Percentiles rank a stretch among this genome's conserved stretches.
These are phyloP conservation scores for Cynanchum wilfordii DNA, from an alignment of 257 asterid genomes.

Conservation along the genomic window DNA sequence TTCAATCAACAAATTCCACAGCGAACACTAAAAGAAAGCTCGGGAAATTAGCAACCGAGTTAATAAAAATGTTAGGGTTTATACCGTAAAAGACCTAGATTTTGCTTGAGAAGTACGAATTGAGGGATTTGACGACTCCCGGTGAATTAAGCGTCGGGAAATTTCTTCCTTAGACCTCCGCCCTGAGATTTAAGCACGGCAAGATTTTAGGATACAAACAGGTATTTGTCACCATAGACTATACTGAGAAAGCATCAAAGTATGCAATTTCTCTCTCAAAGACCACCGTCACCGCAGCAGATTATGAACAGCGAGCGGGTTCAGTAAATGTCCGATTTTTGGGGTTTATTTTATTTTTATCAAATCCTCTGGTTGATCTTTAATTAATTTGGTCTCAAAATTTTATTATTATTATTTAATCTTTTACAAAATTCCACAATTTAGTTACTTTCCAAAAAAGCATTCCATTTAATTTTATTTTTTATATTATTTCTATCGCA, in stretches of 20 bases:
- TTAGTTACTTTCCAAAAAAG: too few relatives aligned
- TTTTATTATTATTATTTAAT: too few relatives aligned
- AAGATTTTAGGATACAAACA: background rate
- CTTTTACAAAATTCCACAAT: too few relatives aligned
- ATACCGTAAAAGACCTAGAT: background rate
- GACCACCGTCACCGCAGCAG: background rate
- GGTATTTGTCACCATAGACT: background rate
- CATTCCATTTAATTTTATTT: too few relatives aligned
- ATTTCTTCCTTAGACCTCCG: background rate
- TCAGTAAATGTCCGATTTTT: background rate
- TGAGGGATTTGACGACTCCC: background rate
- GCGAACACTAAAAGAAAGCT: background rate
- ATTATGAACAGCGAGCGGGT: background rate
- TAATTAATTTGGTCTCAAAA: too few relatives aligned
- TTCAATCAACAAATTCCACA: background rate
- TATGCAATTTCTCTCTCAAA: background rate
- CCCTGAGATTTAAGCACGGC: background rate
- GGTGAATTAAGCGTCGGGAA: background rate
- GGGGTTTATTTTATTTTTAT: background rate
- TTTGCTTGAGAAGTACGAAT: background rate
- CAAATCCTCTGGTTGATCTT: too few relatives aligned
- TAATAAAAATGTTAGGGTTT: background rate
- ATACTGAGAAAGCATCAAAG: background rate
- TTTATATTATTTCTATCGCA: too few relatives aligned
- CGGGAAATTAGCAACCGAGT: background rate